Conservation (phyloP, 129 eudicot species). For the Arctium lappa region DNA sequence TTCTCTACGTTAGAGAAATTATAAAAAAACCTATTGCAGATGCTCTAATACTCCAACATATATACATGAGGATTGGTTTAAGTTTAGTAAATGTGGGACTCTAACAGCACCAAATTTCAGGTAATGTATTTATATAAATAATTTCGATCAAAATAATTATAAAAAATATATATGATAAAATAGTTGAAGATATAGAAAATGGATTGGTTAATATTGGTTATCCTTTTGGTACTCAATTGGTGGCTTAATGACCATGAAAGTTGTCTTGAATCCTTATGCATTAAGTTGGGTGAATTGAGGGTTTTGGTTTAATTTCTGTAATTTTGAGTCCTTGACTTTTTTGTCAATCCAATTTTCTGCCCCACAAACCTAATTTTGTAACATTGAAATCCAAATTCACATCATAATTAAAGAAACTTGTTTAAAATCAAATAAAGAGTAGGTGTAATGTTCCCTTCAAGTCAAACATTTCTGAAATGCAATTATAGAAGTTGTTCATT, state of each 20-base stretch:
- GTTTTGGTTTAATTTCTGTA: constrained; percentile 8
- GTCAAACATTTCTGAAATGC: constrained; percentile 27
- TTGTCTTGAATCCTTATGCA: constrained; percentile 18
- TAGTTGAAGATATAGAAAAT: too few relatives aligned
- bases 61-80: too few relatives aligned
- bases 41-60: too few relatives aligned
- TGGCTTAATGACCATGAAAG: constrained; percentile 16
- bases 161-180: too few relatives aligned
- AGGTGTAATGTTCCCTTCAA: constrained; percentile 40
- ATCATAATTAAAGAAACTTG: constrained; percentile 15
- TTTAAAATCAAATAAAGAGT: background rate
- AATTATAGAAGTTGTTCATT: constrained; percentile 3
- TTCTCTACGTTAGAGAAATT: too few relatives aligned
- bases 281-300: constrained; percentile 9
- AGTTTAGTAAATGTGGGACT: too few relatives aligned
- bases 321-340: constrained; percentile 22
- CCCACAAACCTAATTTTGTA: constrained; percentile 25
- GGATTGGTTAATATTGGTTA: background rate
- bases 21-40: too few relatives aligned
- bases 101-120: too few relatives aligned
- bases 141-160: too few relatives aligned
- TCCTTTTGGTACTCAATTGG: constrained; percentile 9
- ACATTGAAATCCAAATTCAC: constrained; percentile 24
- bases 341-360: constrained; percentile 11
- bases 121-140: too few relatives aligned